Evolutionary conservation across 2,329 filamentous ascomycete species (phyloP), one percentile per base, ranked within the genome.

Genomic region (Pochonia chlamydosporia): DNA sequence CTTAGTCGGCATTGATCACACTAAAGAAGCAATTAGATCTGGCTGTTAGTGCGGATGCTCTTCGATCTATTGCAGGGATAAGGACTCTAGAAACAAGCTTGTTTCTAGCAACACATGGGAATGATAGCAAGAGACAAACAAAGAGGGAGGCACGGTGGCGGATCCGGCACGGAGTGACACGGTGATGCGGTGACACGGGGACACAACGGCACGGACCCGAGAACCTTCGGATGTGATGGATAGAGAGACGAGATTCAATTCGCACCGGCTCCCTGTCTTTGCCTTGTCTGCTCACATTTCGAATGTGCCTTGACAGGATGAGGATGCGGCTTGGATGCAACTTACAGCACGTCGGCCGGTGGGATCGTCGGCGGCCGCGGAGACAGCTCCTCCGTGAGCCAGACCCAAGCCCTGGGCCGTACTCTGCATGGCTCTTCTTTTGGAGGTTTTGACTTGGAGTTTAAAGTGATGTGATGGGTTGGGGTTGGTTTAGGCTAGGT

Each of bases 1-100:
- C 66, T 63, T 25, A 63, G 54, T 14, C 68, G 67, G 46, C 68
- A 71, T 59, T 73, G 70, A 53, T 74, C 70, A 58, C 71, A 74
- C 71, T 74, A 54, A 43, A 43, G n/a, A 39, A 31, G 44, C 33
- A 33, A 18, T 13, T 18, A 40, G 21, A 14, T 31, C 31, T 23
- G 26, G 16, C 28, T 26, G 41, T 49, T 42, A 51, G 49, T 42
- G 30, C 39, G 40, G 23, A 28, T 42, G 24, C 24, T 42, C 24
- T 23, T 40, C 25, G 44, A 5, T 8, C 8, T 33, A 33, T 33
- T 5, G 14, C 5, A 10, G 30, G 13, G 13, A 33, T 14, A n/a
- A n/a, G n/a, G n/a, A n/a, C n/a, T n/a, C n/a, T n/a, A n/a, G n/a
- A n/a, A n/a, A n/a, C n/a, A n/a, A n/a, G n/a, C n/a, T n/a, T n/a